Base-by-base conservation (phyloP, 2,329 filamentous ascomycete species). In the Coniella vitis region DNA sequence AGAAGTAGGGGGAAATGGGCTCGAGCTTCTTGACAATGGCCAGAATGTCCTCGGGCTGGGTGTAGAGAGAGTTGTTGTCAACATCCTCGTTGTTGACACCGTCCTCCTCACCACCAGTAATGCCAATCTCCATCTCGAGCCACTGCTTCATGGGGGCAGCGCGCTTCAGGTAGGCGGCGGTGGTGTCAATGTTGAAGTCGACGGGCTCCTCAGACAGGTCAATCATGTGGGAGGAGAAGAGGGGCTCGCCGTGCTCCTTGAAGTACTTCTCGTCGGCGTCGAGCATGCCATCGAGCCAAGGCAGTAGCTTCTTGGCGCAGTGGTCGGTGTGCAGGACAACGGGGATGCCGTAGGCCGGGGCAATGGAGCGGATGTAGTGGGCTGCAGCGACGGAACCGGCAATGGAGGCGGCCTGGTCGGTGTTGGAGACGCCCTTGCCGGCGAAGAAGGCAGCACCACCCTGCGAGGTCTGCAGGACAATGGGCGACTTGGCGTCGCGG, bases 281-380 rank as follows among this genome's bases (percentile, higher is more conserved):
- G 61, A 97, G 73, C 84, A 96, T 90, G 68, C 90, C 90, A 65
- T 96, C 90, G 67, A 97, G 77, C 91, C 91, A 97, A 55, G 93
- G 93, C 50, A 97, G 84, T 52, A 97, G 88, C 84, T 97, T 97
- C 87, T 97, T 97, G 67, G 93, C 91, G 74, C 91, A 95, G 79
- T 97, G 93, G 70, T 98, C 93, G 67, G 91, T 94, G 82, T 96
- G 90, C 53, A 97, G 83, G 62, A 97, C 77, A 60, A 95, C 89
- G 63, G 91, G 91, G 58, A 97, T 75, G 60, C 85, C 89, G 73
- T 98, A 98, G 60, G 79, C 61, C 54, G 91, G 88, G 45, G 93
- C 89, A 62, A 97, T 74, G 59, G 86, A 76, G 65, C 90, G 88
- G 74, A 96, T 89, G 78, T 88, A 97, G 76, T 95, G 87, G 60